Evolutionary conservation across 345 rosid genomes (phyloP).

Genomic region (Turritis glabra): DNA sequence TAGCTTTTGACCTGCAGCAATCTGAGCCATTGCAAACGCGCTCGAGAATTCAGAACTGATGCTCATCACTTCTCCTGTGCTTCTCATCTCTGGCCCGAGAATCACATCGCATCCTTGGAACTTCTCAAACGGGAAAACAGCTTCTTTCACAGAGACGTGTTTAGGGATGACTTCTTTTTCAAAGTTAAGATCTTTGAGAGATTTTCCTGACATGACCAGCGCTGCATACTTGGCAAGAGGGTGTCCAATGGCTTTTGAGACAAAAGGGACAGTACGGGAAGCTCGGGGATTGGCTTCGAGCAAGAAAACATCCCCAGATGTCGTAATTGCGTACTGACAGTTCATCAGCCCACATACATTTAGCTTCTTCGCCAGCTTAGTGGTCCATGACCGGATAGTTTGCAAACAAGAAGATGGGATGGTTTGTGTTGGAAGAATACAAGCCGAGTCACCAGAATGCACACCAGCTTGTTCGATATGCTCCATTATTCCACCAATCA

Average conservation of each 20-base stretch:
- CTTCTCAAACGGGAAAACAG: constrained; percentile 92
- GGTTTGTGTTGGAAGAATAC: constrained; percentile 85
- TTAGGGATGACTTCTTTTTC: constrained; percentile 78
- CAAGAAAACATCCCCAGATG: constrained; percentile 79
- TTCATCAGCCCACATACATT: constrained; percentile 96
- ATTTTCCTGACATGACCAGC: constrained; percentile 85
- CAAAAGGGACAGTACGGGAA: constrained; percentile 95
- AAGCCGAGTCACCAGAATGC: constrained; percentile 98
- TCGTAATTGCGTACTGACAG: constrained; percentile 87
- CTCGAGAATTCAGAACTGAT: constrained; percentile 63
- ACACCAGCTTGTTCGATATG: constrained; percentile 99
- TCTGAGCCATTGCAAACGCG: constrained; percentile 93
- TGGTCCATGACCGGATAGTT: constrained; percentile 82
- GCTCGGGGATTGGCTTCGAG: constrained; percentile 99
- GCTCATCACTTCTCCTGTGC: constrained; percentile 98
- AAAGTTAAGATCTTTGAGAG: constrained; percentile 68
- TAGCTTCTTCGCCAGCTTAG: constrained; percentile 69
- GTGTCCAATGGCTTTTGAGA: constrained; percentile 96
- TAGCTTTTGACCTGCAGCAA: constrained; percentile 90
- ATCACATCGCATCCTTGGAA: constrained; percentile 94
- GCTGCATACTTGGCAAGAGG: constrained; percentile 95
- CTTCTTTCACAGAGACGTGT: constrained; percentile 92
- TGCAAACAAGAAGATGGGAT: constrained; percentile 70
- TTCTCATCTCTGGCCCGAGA: constrained; percentile 96
- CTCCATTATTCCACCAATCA: constrained; percentile 98